Conservation (phyloP, 495 filamentous ascomycete species). For the Durotheca rogersii region DNA sequence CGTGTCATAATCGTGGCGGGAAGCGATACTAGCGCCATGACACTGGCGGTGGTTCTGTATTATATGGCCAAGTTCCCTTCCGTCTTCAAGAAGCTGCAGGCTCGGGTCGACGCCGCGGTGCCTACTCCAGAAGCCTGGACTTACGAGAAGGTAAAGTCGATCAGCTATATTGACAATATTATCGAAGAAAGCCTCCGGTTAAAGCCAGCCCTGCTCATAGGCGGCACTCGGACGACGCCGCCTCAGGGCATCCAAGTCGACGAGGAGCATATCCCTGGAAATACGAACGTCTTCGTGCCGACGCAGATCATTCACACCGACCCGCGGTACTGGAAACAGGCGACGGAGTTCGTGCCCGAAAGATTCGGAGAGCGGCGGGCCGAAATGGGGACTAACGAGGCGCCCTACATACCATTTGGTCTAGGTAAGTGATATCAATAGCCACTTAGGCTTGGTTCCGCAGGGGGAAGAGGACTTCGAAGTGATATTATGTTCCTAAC, state of each 20-base stretch:
- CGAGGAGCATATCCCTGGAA: slow-evolving; percentile 51
- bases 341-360: slow-evolving; percentile 54
- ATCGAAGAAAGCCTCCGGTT: slow-evolving; percentile 58
- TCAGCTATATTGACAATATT: slow-evolving; percentile 46
- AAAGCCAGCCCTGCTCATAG: slow-evolving; percentile 42
- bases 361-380: slow-evolving; percentile 42
- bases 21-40: slow-evolving; percentile 24
- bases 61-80: slow-evolving; percentile 17
- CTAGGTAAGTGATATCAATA: slow-evolving; percentile 19
- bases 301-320: slow-evolving; percentile 30
- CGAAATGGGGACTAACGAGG: slow-evolving; percentile 23
- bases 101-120: slow-evolving; percentile 8
- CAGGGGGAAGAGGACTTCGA: too few species aligned
- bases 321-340: slow-evolving; percentile 43
- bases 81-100: slow-evolving; percentile 23
- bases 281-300: slow-evolving; percentile 33
- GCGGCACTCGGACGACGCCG: slow-evolving; percentile 42
- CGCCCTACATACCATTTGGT: slow-evolving; percentile 29
- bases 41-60: slow-evolving; percentile 15
- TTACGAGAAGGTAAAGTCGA: slow-evolving; percentile 20
- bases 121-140: slow-evolving; percentile 25
- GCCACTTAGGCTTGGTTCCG: too few species aligned
- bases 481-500: background rate
- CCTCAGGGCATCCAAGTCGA: slow-evolving; percentile 50
- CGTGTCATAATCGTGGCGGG: slow-evolving; percentile 24